phyloP scores from a whole-genome alignment of 2,329 filamentous ascomycete species.

The Botrytis pseudocinerea region DNA sequence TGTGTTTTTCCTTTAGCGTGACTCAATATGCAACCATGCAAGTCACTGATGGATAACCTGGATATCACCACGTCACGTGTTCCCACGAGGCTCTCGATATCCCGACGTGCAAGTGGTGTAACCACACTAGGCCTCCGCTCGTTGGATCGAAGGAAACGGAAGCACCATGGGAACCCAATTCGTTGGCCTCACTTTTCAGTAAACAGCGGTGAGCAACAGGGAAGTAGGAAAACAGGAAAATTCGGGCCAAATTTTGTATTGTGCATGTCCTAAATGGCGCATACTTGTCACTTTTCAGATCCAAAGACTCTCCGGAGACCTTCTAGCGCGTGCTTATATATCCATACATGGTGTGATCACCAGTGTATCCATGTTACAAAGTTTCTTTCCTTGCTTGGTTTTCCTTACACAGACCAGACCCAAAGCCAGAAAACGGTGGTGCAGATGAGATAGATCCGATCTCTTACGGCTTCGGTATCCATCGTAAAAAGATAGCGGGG shows the following conservation, averaged over 20 bases:
- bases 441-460: conserved; percentile 31
- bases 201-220: conserved; percentile 36
- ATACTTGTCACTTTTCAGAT: conserved; percentile 30
- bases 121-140: conserved; percentile 26
- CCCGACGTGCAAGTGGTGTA: conserved; percentile 26
- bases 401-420: conserved; percentile 18
- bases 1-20: not conserved
- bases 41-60: conserved; percentile 19
- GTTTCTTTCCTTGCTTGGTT: conserved; percentile 21
- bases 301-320: conserved; percentile 1
- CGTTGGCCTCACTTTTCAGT: conserved; percentile 16
- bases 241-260: not conserved
- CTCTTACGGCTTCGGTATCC: conserved; percentile 19
- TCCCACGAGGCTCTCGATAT: conserved; percentile 4
- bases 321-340: conserved; percentile 4
- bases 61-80: conserved; percentile 10
- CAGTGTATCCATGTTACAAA: conserved; percentile 8
- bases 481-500: conserved; percentile 13
- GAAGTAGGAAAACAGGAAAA: conserved; percentile 14
- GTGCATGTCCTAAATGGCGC: conserved; percentile 25
- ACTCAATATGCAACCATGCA: conserved; percentile 17
- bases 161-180: conserved; percentile 5
- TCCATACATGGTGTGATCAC: conserved; percentile 14
- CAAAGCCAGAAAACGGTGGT: conserved; percentile 28
- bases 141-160: conserved; percentile 14